These are phyloP conservation scores for Cyberlindnera petersonii DNA, from an alignment of 805 yeast genomes.

Conservation along the genomic window DNA sequence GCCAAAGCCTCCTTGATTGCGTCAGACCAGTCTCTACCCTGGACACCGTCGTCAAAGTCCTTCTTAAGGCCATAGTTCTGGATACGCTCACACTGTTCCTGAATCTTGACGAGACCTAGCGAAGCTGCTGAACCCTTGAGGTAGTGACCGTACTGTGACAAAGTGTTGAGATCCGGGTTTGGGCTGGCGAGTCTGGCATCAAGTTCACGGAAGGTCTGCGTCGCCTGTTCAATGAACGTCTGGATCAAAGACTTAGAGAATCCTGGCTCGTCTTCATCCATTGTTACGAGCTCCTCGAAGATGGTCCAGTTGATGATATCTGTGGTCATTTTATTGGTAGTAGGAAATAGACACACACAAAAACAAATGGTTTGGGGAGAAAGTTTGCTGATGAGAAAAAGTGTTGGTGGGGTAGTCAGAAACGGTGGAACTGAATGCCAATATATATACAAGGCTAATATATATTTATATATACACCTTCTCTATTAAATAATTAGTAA, in stretches of 20 bases:
- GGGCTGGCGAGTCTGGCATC: conserved; percentile 42
- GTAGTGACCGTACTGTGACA: conserved; percentile 84
- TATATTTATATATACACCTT: no score
- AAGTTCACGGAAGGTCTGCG: conserved; percentile 71
- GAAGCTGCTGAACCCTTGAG: conserved; percentile 96
- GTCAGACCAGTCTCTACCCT: conserved; percentile 25
- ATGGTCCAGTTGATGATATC: conserved; percentile 87
- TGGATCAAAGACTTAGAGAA: conserved; percentile 74
- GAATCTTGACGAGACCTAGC: conserved; percentile 76
- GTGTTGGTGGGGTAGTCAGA: no score
- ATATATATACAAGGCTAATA: no score
- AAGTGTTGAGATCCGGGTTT: conserved; percentile 40
- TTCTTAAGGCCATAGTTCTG: conserved; percentile 72
- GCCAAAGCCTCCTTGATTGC: conserved; percentile 52
- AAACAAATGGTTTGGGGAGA: no score
- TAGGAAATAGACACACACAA: no score
- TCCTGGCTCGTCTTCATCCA: conserved; percentile 97
- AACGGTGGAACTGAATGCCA: no score
- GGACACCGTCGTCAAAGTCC: conserved; percentile 30
- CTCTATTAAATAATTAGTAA: no score
- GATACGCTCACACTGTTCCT: conserved; percentile 85
- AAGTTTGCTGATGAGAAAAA: no score
- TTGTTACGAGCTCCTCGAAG: conserved; percentile 79
- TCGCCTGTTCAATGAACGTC: conserved; percentile 88
- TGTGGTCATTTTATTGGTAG: conserved; percentile 30